Percentiles rank a stretch among this genome's conserved stretches.
Conservation (phyloP, 305 asterid genomes). For the Stenogyne calaminthoides region DNA sequence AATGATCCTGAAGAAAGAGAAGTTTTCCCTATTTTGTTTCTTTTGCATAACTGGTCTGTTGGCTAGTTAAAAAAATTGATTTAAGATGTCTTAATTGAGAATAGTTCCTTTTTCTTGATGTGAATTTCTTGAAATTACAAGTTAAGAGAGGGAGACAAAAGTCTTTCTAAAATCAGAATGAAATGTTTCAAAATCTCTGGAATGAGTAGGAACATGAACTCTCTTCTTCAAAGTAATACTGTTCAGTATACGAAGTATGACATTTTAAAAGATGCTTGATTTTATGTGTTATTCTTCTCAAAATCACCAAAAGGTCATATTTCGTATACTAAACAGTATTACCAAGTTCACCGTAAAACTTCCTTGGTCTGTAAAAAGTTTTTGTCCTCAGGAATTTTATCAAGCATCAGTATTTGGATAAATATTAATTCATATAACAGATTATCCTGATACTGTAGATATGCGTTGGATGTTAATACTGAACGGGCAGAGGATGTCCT, state of each 20-base stretch:
- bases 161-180: not conserved
- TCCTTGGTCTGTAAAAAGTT: too few relatives aligned
- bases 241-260: too few relatives aligned
- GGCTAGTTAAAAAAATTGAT: not conserved
- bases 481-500: slow-evolving; percentile 91
- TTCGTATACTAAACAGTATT: too few relatives aligned
- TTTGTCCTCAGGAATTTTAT: slow-evolving; percentile 9
- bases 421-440: not conserved
- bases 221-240: too few relatives aligned
- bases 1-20: slow-evolving; percentile 4
- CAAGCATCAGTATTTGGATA: not conserved
- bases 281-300: too few relatives aligned
- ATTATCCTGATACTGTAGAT: slow-evolving; percentile 45
- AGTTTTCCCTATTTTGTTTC: slow-evolving; percentile 27
- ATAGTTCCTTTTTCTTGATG: not conserved
- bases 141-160: not conserved
- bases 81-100: slow-evolving; percentile 2
- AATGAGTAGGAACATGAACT: too few relatives aligned
- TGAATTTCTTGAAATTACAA: slow-evolving; percentile 8
- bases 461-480: slow-evolving; percentile 84
- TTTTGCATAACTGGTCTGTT: slow-evolving; percentile 19
- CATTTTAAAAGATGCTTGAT: too few relatives aligned
- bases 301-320: too few relatives aligned
- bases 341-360: too few relatives aligned
- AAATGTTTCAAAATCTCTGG: too few relatives aligned